Evolutionary conservation across 2,329 filamentous ascomycete genomes (phyloP).

Genomic region (Pseudogymnoascus destructans): DNA sequence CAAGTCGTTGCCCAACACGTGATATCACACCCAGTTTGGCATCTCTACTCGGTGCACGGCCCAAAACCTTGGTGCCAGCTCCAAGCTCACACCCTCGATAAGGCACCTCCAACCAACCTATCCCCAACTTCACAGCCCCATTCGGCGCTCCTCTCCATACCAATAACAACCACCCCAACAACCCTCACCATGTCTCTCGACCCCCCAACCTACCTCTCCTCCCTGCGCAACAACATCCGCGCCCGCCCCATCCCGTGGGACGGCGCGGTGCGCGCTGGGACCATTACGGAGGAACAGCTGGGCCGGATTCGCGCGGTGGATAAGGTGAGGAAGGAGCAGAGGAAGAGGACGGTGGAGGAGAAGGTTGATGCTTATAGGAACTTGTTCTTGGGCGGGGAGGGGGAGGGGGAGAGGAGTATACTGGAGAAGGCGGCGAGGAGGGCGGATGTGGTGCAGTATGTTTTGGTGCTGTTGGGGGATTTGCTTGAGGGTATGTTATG

Average conservation of each 20-base stretch:
- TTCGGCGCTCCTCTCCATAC: background rate
- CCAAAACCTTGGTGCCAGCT: background rate
- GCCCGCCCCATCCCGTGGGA: conserved; percentile 95
- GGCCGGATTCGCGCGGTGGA: conserved; percentile 94
- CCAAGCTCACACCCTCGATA: background rate
- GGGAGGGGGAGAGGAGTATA: conserved; percentile 54
- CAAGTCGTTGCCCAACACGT: background rate
- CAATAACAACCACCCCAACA: background rate
- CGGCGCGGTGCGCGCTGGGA: conserved; percentile 83
- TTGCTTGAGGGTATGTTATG: conserved; percentile 61
- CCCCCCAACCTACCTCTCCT: conserved; percentile 74
- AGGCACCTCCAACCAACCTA: background rate
- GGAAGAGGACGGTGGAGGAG: conserved; percentile 66
- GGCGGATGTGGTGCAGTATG: conserved; percentile 85
- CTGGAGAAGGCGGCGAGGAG: conserved; percentile 77
- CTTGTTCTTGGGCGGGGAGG: conserved; percentile 62
- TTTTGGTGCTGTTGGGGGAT: conserved; percentile 79
- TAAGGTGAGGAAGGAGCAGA: conserved; percentile 86
- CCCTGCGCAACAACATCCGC: conserved; percentile 93
- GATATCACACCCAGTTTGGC: background rate
- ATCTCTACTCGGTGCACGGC: background rate
- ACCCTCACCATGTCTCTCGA: conserved; percentile 67
- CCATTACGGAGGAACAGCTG: conserved; percentile 85
- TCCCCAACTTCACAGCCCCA: background rate
- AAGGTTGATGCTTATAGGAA: conserved; percentile 69